These are phyloP conservation scores for Neurospora sp. DNA, from an alignment of 495 filamentous ascomycete species.

Conservation along the genomic window DNA sequence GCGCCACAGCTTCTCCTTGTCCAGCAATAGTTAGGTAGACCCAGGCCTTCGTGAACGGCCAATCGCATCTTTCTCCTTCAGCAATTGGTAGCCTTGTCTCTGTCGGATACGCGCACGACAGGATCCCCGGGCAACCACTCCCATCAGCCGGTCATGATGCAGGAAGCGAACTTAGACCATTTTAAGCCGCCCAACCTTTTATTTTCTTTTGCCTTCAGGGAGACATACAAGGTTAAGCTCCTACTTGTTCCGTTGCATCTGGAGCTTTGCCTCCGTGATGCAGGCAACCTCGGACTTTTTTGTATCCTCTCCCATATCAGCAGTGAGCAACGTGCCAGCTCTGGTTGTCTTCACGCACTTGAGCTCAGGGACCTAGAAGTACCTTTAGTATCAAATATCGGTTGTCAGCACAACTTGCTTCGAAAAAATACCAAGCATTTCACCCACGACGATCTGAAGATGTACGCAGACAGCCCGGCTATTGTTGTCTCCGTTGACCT, in stretches of 20 bases:
- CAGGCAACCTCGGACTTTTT: not conserved
- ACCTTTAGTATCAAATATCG: not conserved
- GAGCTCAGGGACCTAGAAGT: not conserved
- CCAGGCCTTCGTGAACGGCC: not conserved
- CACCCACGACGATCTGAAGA: not conserved
- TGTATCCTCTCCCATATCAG: not conserved
- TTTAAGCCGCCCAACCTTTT: not conserved
- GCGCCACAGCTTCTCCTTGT: not conserved
- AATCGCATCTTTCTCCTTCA: not conserved
- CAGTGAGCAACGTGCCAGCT: not conserved
- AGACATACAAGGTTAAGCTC: not conserved
- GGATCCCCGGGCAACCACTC: not conserved
- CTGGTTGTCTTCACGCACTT: not conserved
- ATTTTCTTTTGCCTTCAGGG: not conserved
- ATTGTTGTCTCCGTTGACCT: constrained; percentile 52
- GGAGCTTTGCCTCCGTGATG: not conserved
- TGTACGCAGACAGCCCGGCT: constrained; percentile 28
- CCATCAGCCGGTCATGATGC: not conserved
- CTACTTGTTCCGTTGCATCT: not conserved
- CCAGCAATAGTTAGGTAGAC: not conserved
- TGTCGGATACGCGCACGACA: not conserved
- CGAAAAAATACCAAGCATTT: not conserved
- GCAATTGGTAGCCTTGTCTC: not conserved
- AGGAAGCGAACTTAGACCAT: not conserved
- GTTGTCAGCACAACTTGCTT: not conserved